Evolutionary conservation across 805 yeast species (phyloP), one percentile per base, ranked within the genome.

Genomic region (Ogataea pignaliae): DNA sequence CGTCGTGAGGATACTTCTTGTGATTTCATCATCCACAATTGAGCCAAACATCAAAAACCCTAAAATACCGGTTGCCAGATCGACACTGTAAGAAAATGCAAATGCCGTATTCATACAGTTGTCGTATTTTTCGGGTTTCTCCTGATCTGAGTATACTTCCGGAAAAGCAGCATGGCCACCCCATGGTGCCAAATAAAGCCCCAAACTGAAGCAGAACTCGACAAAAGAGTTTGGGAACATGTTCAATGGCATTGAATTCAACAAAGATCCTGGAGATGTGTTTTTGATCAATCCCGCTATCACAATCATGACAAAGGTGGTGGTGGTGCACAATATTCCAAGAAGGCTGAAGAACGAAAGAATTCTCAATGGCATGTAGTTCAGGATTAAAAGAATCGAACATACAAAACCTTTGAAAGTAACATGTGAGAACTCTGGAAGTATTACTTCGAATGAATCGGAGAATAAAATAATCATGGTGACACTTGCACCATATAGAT

Each of bases 111-210:
- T 65, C 56, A 83, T 69, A 47, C 88, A 79, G 13, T 60, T 58
- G 15, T 66, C 64, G 61, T 77, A 83, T 49, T 75, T 77, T 29
- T 68, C 59, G 7, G 88, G 88, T 43, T 75, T 81, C 55, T 80
- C 72, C 85, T 85, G 85, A 59, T 85, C 93, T 34, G 76, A 67
- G 59, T 78, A 81, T 36, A 85, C 65, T 54, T 83, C 86, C 2
- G 91, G 91, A 52, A 83, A 83, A 7, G 85, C 82, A 1, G 88
- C 87, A 59, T 85, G 91, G 2, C 93, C 93, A 44, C 91, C 91
- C 79, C 87, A 85, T 11, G 89, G 88, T 3, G 90, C 88, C 73
- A 85, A 75, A 46, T 81, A 72, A 28, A 85, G 71, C 2, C 91
- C 91, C 44, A 83, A 64, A 9, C 84, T 73, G 37, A 84, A 68